These are phyloP conservation scores for Westerdykella ornata DNA, from an alignment of 2,329 filamentous ascomycete species.

Conservation along the genomic window DNA sequence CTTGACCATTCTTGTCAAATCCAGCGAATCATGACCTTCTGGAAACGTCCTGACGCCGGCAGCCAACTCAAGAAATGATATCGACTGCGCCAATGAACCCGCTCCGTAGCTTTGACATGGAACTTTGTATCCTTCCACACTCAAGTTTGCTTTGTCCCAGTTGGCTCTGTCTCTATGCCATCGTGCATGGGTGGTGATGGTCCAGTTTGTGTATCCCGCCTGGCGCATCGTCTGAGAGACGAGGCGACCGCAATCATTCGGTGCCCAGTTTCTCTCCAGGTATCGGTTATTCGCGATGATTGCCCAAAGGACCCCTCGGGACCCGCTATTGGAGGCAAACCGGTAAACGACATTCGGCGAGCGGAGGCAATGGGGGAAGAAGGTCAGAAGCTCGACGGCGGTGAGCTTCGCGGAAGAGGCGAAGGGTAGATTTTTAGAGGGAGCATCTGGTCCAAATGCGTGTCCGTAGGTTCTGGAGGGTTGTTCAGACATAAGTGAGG, in stretches of 20 bases:
- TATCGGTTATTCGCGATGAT: slow-evolving; percentile 16
- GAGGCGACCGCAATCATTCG: slow-evolving; percentile 8
- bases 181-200: slow-evolving; percentile 7
- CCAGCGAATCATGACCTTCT: slow-evolving; percentile 4
- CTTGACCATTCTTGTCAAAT: slow-evolving; percentile 6
- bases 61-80: slow-evolving; percentile 5
- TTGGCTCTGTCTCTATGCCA: slow-evolving; percentile 4
- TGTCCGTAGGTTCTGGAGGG: too few relatives aligned
- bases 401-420: slow-evolving; percentile 14
- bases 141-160: slow-evolving; percentile 9
- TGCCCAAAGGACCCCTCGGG: slow-evolving; percentile 4
- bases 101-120: background rate
- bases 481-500: too few relatives aligned
- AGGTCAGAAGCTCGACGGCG: slow-evolving; percentile 18
- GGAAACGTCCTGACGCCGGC: slow-evolving; percentile 3
- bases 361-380: slow-evolving; percentile 18
- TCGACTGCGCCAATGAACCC: background rate
- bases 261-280: slow-evolving; percentile 6
- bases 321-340: slow-evolving; percentile 17
- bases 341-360: slow-evolving; percentile 18
- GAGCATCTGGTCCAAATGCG: too few relatives aligned
- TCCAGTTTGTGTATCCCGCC: slow-evolving; percentile 15
- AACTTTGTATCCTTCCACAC: slow-evolving; percentile 6
- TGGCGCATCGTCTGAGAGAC: slow-evolving; percentile 16
- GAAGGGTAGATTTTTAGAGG: slow-evolving; percentile 7